These are phyloP conservation scores for Mortierella sp. DNA, from an alignment of 371 early-diverging fungal species.

Conservation along the genomic window DNA sequence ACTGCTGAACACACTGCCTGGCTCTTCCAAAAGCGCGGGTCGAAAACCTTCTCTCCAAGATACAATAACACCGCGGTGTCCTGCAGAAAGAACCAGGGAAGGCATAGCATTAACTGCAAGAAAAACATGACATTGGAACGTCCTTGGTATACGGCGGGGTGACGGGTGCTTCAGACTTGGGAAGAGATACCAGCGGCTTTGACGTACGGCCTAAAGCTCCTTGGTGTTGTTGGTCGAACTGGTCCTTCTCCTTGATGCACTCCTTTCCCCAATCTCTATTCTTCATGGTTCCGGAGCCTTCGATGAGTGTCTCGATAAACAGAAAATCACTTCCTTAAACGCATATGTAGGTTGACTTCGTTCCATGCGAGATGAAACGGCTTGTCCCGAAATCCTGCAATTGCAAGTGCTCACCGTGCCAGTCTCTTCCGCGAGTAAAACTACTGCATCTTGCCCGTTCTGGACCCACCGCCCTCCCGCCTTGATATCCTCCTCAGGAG, in stretches of 20 bases:
- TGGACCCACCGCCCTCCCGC: conserved; percentile 13
- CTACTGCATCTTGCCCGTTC: neutral
- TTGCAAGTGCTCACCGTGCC: neutral
- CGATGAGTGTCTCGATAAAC: conserved; percentile 10
- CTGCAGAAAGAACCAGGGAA: neutral
- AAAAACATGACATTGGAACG: neutral
- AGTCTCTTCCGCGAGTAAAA: neutral
- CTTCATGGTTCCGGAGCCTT: neutral
- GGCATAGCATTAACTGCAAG: neutral
- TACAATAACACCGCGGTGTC: neutral
- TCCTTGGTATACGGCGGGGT: neutral
- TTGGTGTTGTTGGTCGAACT: neutral
- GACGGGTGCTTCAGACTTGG: neutral
- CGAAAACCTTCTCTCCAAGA: neutral
- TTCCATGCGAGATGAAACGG: conserved; percentile 18
- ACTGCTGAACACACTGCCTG: neutral
- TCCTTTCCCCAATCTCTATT: neutral
- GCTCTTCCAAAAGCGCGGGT: neutral
- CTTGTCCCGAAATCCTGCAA: conserved; percentile 9
- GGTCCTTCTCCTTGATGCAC: neutral
- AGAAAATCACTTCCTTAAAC: conserved; percentile 11
- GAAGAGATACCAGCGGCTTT: neutral
- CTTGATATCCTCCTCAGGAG: conserved; percentile 14
- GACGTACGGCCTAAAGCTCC: no score
- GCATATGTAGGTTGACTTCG: neutral